Conservation (phyloP, 228 moss, liverwort and hornwort species). For the Sphagnum fallax region DNA sequence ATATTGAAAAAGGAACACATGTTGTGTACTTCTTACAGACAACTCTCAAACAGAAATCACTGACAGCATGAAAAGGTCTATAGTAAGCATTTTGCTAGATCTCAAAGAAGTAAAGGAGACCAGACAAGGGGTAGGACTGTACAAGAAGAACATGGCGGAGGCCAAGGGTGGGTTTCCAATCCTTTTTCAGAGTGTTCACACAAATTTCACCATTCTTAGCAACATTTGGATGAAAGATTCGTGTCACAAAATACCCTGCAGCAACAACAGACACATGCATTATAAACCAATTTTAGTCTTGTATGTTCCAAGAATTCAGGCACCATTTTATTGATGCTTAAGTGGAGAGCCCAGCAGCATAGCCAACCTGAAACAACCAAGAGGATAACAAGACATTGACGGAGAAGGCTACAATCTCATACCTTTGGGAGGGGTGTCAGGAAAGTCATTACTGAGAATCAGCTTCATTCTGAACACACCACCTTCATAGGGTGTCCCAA, state of each 20-base stretch:
- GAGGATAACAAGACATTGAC: too few relatives aligned
- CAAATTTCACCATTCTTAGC: constrained; percentile 97
- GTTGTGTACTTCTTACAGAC: too few relatives aligned
- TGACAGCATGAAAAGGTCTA: too few relatives aligned
- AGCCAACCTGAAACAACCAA: too few relatives aligned
- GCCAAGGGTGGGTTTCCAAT: constrained; percentile 99
- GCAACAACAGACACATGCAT: not conserved
- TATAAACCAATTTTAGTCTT: not conserved
- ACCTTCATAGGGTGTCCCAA: constrained; percentile 97
- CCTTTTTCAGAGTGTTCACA: constrained; percentile 93
- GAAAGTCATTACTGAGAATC: constrained; percentile 87
- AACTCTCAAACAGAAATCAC: too few relatives aligned
- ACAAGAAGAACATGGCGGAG: constrained; percentile 95
- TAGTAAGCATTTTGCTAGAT: not conserved
- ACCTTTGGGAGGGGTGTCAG: constrained; percentile 99
- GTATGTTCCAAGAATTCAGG: too few relatives aligned
- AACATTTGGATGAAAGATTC: constrained; percentile 95
- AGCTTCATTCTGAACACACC: constrained; percentile 99
- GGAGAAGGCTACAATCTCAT: too few relatives aligned
- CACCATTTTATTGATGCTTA: too few relatives aligned
- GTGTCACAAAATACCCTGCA: constrained; percentile 95
- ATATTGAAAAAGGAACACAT: too few relatives aligned
- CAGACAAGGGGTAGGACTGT: constrained; percentile 5
- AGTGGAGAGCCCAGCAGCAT: too few relatives aligned
- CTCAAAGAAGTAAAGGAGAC: not conserved